Percentiles rank a stretch among this genome's conserved stretches.
Conservation (phyloP, 345 rosid genomes). For the Arabis hirsuta region DNA sequence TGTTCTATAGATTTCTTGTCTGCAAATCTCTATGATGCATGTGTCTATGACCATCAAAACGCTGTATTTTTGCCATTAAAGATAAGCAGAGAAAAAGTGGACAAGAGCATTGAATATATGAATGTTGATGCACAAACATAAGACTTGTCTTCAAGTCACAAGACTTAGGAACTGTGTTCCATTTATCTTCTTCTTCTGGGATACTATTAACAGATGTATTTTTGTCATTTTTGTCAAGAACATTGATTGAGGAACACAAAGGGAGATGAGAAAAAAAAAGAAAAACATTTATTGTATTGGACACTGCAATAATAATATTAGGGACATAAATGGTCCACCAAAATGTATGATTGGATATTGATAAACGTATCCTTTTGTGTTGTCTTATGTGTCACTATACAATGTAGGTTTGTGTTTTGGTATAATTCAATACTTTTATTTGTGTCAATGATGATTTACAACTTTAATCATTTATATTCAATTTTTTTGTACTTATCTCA, state of each 20-base stretch:
- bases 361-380: conserved; percentile 27
- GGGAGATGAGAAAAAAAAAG: neutral
- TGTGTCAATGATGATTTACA: neutral
- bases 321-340: conserved; percentile 38
- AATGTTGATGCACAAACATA: conserved; percentile 29
- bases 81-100: conserved; percentile 15
- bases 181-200: conserved; percentile 13
- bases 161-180: conserved; percentile 26
- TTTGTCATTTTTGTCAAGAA: conserved; percentile 13
- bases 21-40: conserved; percentile 21
- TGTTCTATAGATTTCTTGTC: conserved; percentile 34
- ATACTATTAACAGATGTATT: neutral
- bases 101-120: conserved; percentile 30
- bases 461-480: conserved; percentile 13
- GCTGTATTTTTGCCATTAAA: conserved; percentile 14
- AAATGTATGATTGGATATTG: conserved; percentile 37
- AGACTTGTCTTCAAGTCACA: conserved; percentile 27
- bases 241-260: conserved; percentile 23
- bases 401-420: conserved; percentile 31
- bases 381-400: conserved; percentile 44
- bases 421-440: neutral
- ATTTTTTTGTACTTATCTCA: conserved; percentile 24
- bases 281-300: conserved; percentile 30
- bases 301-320: conserved; percentile 9
- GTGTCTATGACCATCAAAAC: conserved; percentile 18